Evolutionary conservation across 2,329 filamentous ascomycete genomes (phyloP).

Genomic region (Tolypocladium pustulatum): DNA sequence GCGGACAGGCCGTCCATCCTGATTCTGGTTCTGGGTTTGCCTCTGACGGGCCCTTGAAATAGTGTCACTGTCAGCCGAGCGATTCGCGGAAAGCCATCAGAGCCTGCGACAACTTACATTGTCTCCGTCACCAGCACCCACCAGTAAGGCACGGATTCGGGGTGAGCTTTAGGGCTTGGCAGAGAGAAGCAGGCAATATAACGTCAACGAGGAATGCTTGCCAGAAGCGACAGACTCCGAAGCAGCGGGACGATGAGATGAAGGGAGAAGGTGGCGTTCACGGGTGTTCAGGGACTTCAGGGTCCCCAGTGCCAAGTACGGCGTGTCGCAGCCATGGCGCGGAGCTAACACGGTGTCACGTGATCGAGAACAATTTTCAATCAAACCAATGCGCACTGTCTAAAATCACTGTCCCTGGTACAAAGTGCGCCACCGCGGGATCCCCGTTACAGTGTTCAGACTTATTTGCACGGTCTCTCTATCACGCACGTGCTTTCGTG

Average conservation of each 20-base stretch:
- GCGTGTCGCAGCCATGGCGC: conserved; percentile 6
- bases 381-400: conserved; percentile 9
- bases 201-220: not conserved
- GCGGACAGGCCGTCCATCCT: conserved; percentile 14
- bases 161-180: too few relatives aligned
- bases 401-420: not conserved
- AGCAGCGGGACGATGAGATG: not conserved
- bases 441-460: not conserved
- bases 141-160: not conserved
- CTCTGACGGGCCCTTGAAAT: conserved; percentile 4
- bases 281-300: conserved; percentile 1
- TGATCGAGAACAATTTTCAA: conserved; percentile 9
- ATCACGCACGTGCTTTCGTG: conserved; percentile 21
- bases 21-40: conserved; percentile 1
- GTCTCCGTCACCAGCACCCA: not conserved
- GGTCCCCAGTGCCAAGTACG: conserved; percentile 9
- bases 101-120: not conserved
- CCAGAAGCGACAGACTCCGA: not conserved
- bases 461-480: conserved; percentile 4
- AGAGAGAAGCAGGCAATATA: not conserved
- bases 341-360: conserved; percentile 24
- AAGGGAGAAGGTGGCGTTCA: not conserved
- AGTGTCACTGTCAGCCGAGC: not conserved
- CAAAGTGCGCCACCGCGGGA: too few relatives aligned
- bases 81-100: not conserved